These are phyloP conservation scores for Chlorella sp. DNA, from an alignment of 139 green algal genomes.

Conservation along the genomic window DNA sequence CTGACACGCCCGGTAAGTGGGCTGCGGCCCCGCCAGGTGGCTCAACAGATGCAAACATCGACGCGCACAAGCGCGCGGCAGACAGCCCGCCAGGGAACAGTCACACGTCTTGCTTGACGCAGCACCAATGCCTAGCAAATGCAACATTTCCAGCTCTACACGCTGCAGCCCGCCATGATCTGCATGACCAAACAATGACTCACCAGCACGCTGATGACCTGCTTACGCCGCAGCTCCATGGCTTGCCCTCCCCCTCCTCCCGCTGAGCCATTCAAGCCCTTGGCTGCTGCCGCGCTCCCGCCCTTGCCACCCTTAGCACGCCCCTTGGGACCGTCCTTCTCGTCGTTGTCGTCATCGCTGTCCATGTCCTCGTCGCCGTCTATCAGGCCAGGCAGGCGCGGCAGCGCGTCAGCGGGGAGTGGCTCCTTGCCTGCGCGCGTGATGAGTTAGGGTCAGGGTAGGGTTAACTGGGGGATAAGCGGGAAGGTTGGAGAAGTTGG, in stretches of 20 bases:
- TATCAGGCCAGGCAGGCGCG: background rate
- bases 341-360: background rate
- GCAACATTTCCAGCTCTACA: too few relatives aligned
- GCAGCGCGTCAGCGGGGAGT: background rate
- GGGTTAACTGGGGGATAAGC: too few relatives aligned
- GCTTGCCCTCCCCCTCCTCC: background rate
- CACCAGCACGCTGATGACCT: background rate
- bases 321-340: background rate
- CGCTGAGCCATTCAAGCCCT: too few relatives aligned
- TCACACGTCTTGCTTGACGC: background rate
- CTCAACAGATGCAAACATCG: too few relatives aligned
- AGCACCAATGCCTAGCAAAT: background rate
- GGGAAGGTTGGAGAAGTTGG: too few relatives aligned
- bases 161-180: too few relatives aligned
- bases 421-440: background rate
- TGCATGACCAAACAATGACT: too few relatives aligned
- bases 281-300: background rate
- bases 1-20: too few relatives aligned
- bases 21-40: too few relatives aligned
- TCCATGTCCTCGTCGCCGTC: background rate
- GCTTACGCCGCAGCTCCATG: background rate
- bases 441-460: too few relatives aligned
- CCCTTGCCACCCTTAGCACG: background rate
- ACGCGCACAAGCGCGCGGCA: background rate
- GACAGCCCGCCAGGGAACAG: background rate